phyloP scores from a whole-genome alignment of 129 eudicot genomes.

The Smallanthus sonchifolius region DNA sequence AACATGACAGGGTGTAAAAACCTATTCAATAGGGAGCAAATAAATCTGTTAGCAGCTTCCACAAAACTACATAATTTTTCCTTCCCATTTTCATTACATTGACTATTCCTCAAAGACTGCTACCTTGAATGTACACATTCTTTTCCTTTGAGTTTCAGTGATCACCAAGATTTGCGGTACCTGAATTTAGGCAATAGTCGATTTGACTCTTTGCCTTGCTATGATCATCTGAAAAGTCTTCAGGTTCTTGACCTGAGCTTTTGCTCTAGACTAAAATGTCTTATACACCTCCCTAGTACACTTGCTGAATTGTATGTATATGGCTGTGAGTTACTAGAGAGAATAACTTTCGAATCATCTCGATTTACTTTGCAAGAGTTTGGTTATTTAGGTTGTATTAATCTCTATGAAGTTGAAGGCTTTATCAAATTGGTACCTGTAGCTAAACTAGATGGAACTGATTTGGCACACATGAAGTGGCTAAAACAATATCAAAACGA shows the following conservation, averaged over 20 bases:
- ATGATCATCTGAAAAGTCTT: constrained; percentile 12
- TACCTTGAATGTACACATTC: background rate
- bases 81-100: constrained; percentile 11
- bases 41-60: background rate
- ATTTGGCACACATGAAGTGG: constrained; percentile 32
- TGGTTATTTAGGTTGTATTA: constrained; percentile 25
- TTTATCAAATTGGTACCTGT: constrained; percentile 20
- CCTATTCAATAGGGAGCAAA: background rate
- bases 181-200: constrained; percentile 14
- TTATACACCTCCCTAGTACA: constrained; percentile 14
- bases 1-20: constrained; percentile 33
- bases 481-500: constrained; percentile 24
- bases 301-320: constrained; percentile 26
- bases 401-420: constrained; percentile 25
- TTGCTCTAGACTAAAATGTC: constrained; percentile 4
- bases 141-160: constrained; percentile 13
- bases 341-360: constrained; percentile 4
- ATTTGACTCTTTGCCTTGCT: background rate
- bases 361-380: constrained; percentile 26
- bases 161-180: constrained; percentile 10
- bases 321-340: constrained; percentile 15
- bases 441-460: constrained; percentile 15
- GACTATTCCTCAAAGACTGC: constrained; percentile 22
- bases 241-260: constrained; percentile 7
- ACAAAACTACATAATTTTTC: background rate